Percentiles rank a stretch among this genome's conserved stretches.
Conservation (phyloP, 768 basidiomycete genomes). For the Wakefieldia striispora region DNA sequence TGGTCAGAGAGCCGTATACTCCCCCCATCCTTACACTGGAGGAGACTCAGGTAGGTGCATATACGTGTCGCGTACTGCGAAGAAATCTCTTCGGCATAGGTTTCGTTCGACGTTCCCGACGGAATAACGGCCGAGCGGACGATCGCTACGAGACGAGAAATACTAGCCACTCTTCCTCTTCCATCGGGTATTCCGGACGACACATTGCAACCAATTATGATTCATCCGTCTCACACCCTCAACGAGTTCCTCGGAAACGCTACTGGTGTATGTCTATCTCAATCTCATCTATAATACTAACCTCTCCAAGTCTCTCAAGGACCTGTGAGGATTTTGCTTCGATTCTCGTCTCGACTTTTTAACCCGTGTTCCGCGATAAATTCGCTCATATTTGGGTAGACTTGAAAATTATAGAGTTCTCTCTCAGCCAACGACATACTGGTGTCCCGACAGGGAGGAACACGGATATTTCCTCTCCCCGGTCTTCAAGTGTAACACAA, state of each 20-base stretch:
- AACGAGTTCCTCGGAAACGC: conserved; percentile 66
- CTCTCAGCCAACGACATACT: conserved; percentile 64
- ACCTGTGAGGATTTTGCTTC: conserved; percentile 43
- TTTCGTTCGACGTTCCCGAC: not conserved
- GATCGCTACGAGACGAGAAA: conserved; percentile 51
- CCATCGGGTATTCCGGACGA: conserved; percentile 64
- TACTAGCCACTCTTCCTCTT: conserved; percentile 60
- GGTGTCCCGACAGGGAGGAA: conserved; percentile 82
- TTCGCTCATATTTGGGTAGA: conserved; percentile 34
- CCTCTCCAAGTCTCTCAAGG: conserved; percentile 48
- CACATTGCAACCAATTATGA: conserved; percentile 63
- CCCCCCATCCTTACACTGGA: not conserved
- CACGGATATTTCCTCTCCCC: conserved; percentile 78
- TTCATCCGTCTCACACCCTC: conserved; percentile 61
- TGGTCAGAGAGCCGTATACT: conserved; percentile 1
- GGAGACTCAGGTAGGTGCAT: conserved; percentile 18
- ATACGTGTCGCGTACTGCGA: conserved; percentile 6
- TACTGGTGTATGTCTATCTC: conserved; percentile 47
- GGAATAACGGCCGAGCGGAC: conserved; percentile 34
- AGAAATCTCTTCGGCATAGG: not conserved
- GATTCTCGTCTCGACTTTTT: not conserved
- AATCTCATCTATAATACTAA: conserved; percentile 1
- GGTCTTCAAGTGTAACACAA: conserved; percentile 74
- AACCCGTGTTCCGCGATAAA: not conserved
- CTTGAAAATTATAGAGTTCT: conserved; percentile 67